Base-by-base conservation (phyloP, 257 asterid species). In the Solanum medicagineum region DNA sequence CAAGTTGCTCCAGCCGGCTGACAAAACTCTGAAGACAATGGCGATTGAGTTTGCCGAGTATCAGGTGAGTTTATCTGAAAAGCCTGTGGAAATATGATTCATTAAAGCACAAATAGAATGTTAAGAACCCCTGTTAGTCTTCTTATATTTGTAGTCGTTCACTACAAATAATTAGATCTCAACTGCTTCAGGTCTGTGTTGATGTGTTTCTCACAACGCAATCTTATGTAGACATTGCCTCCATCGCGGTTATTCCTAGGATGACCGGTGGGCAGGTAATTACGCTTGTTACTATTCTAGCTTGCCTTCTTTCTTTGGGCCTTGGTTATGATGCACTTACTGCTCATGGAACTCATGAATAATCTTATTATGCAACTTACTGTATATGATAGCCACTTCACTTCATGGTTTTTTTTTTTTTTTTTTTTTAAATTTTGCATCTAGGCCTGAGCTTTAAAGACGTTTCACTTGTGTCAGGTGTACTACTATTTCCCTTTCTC, bases 261-360 rank as follows among this genome's bases (percentile, higher is more conserved):
- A 97, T 98, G 68, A 95, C 99, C 40, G 99, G 99, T 80, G 99
- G 99, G 89, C 97, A 93, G 98, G 99, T 93, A 93, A 86, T 71
- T 87, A 49, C 22, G 11, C 29, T 83, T 60, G 73, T n/a, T 84
- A 11, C 65, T 45, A 36, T 84, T 69, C 36, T 83, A 65, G 80
- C 85, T 83, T 20, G 79, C 32, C 56, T 66, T 69, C 16, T 22
- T 13, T 44, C 22, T 13, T 68, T 53, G 63, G 81, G 26, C 69
- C 70, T 49, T 14, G 20, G 51, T 68, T 16, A 14, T 11, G 24
- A 51, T 69, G 79, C 44, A 12, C 81, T 45, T 54, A 53, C 14
- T 53, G 62, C 53, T 32, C 49, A 24, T 40, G 26, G 68, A 66
- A 36, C 54, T 51, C 19, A 45, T 51, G 42, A 26, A 68, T 81